Conservation (phyloP, 495 filamentous ascomycete genomes). For the Hypomontagnella monticulosa region DNA sequence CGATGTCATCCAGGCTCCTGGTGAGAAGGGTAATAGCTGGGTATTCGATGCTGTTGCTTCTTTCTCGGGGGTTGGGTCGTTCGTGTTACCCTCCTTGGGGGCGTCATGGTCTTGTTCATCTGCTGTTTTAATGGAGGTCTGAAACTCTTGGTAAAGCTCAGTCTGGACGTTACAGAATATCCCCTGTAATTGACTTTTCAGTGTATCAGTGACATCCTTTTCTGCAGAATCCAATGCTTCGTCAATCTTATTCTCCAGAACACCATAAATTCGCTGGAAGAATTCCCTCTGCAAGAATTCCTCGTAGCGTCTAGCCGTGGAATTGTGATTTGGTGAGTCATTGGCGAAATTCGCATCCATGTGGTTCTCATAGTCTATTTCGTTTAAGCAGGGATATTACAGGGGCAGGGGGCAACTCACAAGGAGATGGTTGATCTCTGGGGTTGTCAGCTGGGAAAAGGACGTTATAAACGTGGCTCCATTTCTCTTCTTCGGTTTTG, state of each 20-base stretch:
- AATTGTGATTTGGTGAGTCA: neutral
- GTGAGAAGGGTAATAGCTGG: neutral
- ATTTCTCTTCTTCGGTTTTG: conserved; percentile 36
- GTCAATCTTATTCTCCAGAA: conserved; percentile 14
- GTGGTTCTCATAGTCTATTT: neutral
- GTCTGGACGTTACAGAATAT: neutral
- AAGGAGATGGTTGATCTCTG: neutral
- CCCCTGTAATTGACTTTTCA: conserved; percentile 7
- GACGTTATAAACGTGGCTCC: conserved; percentile 27
- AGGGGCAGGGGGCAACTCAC: neutral
- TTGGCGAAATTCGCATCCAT: neutral
- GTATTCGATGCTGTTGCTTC: neutral
- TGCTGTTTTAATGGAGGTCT: neutral
- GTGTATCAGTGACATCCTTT: neutral
- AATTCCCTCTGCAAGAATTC: conserved; percentile 4
- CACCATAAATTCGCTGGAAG: conserved; percentile 12
- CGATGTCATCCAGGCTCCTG: neutral
- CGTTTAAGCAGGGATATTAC: neutral
- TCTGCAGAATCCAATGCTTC: conserved; percentile 10
- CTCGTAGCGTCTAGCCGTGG: neutral
- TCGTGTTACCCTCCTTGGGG: neutral
- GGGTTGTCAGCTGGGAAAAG: conserved; percentile 31
- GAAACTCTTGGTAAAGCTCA: conserved; percentile 2
- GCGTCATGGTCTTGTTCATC: neutral
- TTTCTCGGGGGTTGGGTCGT: neutral